A percentile compares a stretch with the other conserved stretches of the same genome.
These are phyloP conservation scores for Leccinum subgranulosum DNA, from an alignment of 768 basidiomycete genomes.

Conservation along the genomic window DNA sequence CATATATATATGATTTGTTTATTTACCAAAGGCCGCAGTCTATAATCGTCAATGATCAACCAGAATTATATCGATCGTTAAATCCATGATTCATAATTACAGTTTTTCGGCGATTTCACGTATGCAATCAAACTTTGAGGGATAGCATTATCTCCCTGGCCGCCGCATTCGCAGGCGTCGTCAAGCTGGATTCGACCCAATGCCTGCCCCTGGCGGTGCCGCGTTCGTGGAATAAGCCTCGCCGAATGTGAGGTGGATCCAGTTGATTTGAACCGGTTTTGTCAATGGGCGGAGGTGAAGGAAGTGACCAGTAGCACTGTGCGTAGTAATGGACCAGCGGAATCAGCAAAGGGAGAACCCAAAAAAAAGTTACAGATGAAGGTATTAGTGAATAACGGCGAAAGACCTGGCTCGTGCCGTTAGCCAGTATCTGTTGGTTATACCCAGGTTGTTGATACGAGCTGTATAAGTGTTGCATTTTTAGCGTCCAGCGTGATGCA, in stretches of 20 bases:
- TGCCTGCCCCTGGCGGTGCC: conserved; percentile 40
- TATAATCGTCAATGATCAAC: background rate
- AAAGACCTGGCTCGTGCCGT: conserved; percentile 52
- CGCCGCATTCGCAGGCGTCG: conserved; percentile 39
- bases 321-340: conserved; percentile 48
- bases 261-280: conserved; percentile 62
- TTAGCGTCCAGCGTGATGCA: conserved; percentile 58
- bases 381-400: background rate
- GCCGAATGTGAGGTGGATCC: conserved; percentile 46
- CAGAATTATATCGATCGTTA: background rate
- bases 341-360: conserved; percentile 59
- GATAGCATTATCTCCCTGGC: conserved; percentile 60
- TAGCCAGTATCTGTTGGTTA: conserved; percentile 40
- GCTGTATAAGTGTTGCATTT: conserved; percentile 34
- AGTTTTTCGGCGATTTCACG: background rate
- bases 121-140: conserved; percentile 38
- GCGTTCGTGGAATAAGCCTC: conserved; percentile 50
- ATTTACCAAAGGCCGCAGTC: background rate
- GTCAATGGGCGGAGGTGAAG: conserved; percentile 46
- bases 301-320: conserved; percentile 47
- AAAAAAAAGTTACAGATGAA: background rate
- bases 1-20: too few species aligned
- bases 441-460: conserved; percentile 37
- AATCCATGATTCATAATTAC: background rate
- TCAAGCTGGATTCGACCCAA: conserved; percentile 40